These are phyloP conservation scores for Suillus discolor DNA, from an alignment of 768 basidiomycete species.

Conservation along the genomic window DNA sequence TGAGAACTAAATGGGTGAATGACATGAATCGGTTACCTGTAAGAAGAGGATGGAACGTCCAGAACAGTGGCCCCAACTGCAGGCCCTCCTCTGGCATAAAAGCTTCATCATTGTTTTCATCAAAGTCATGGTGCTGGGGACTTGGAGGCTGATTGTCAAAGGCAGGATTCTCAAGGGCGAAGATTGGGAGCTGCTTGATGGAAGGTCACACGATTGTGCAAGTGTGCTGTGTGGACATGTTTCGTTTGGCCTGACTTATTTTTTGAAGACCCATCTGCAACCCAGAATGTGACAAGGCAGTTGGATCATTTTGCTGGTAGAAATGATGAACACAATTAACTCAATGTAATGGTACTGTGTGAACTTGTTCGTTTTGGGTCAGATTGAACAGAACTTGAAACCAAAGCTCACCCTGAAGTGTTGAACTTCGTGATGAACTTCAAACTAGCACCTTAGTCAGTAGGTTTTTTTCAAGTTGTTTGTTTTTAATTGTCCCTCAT, in stretches of 20 bases:
- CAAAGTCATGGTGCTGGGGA: background rate
- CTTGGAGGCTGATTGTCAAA: background rate
- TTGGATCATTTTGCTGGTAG: background rate
- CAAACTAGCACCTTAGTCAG: too few species aligned
- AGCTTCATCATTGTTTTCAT: too few species aligned
- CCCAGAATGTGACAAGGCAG: background rate
- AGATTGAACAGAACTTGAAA: too few species aligned
- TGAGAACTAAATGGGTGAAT: constrained; percentile 6
- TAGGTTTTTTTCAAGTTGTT: too few species aligned
- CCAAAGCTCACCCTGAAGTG: too few species aligned
- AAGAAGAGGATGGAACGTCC: constrained; percentile 2
- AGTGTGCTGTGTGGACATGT: background rate
- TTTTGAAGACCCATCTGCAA: constrained; percentile 5
- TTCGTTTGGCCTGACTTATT: constrained; percentile 8
- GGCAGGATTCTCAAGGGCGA: background rate
- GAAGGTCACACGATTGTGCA: background rate
- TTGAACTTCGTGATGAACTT: too few species aligned
- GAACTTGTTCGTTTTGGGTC: too few species aligned
- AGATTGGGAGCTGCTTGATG: background rate
- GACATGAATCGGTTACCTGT: background rate
- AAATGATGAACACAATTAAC: too few species aligned
- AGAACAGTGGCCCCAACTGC: background rate
- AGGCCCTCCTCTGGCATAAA: background rate
- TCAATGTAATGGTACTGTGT: too few species aligned
- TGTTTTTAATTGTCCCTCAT: too few species aligned